These are phyloP conservation scores for Stevia rebaudiana DNA, from an alignment of 140 eudicot species.

Conservation along the genomic window DNA sequence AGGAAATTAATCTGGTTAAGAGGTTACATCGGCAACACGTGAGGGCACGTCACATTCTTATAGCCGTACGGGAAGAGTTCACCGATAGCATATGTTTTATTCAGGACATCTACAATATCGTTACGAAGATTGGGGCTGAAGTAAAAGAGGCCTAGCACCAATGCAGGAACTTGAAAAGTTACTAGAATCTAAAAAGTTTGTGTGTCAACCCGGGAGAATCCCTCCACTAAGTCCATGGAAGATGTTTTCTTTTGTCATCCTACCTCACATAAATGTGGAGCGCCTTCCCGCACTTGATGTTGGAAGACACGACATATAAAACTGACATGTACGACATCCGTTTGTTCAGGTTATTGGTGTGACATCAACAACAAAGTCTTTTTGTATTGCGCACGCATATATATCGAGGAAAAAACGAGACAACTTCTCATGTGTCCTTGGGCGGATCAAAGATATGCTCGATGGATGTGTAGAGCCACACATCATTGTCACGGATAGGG, in stretches of 20 bases:
- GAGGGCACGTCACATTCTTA: too few species aligned
- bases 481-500: not conserved
- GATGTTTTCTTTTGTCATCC: too few species aligned
- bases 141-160: not conserved
- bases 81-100: too few species aligned
- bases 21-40: too few species aligned
- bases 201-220: not conserved
- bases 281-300: too few species aligned
- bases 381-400: not conserved
- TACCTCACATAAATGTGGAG: too few species aligned
- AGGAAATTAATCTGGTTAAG: not conserved
- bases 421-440: not conserved
- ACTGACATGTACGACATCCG: too few species aligned
- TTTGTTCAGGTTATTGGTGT: not conserved
- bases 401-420: not conserved
- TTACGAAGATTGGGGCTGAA: not conserved
- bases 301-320: too few species aligned
- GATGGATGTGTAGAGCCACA: too few species aligned
- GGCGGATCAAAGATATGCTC: not conserved
- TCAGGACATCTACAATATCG: too few species aligned
- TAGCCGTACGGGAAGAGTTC: too few species aligned
- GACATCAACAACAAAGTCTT: not conserved
- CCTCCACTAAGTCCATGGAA: too few species aligned
- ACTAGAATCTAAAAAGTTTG: not conserved
- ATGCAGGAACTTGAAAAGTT: not conserved